These are phyloP conservation scores for Ceratopteris richardii DNA, from an alignment of 75 land plant species.

Conservation along the genomic window DNA sequence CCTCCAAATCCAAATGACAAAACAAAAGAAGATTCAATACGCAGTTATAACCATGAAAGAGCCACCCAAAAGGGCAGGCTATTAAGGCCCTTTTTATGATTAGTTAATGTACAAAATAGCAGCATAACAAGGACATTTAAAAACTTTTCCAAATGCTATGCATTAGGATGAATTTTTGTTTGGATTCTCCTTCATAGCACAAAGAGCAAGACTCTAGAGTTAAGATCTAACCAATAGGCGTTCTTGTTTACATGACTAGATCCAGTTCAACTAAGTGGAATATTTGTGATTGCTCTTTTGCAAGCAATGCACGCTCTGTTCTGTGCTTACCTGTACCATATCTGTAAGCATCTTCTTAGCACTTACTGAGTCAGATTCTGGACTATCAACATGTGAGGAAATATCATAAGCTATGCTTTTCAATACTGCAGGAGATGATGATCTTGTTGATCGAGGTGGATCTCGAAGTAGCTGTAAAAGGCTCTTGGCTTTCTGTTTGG, in stretches of 20 bases:
- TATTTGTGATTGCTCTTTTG: conserved; percentile 25
- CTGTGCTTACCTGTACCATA: conserved; percentile 61
- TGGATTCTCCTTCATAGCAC: too few relatives aligned
- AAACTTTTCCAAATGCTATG: too few relatives aligned
- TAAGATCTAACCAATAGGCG: too few relatives aligned
- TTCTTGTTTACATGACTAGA: neutral
- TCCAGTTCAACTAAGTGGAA: neutral
- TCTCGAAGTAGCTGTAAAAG: conserved; percentile 55
- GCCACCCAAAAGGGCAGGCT: too few relatives aligned
- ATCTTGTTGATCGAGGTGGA: conserved; percentile 18
- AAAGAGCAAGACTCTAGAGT: too few relatives aligned
- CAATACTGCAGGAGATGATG: conserved; percentile 16
- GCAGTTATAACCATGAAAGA: too few relatives aligned
- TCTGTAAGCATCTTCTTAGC: conserved; percentile 44
- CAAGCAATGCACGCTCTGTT: conserved; percentile 37
- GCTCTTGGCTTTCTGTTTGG: conserved; percentile 34
- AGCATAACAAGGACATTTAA: too few relatives aligned
- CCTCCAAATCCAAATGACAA: too few relatives aligned
- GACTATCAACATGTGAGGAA: conserved; percentile 40
- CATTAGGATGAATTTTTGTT: too few relatives aligned
- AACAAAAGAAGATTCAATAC: too few relatives aligned
- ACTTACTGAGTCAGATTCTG: conserved; percentile 38
- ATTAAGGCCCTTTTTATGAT: too few relatives aligned
- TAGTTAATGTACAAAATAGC: too few relatives aligned
- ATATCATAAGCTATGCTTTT: conserved; percentile 48